A percentile compares a stretch with the other conserved stretches of the same genome.
phyloP scores from a whole-genome alignment of 805 yeast species.

The Starmerella kuoi region DNA sequence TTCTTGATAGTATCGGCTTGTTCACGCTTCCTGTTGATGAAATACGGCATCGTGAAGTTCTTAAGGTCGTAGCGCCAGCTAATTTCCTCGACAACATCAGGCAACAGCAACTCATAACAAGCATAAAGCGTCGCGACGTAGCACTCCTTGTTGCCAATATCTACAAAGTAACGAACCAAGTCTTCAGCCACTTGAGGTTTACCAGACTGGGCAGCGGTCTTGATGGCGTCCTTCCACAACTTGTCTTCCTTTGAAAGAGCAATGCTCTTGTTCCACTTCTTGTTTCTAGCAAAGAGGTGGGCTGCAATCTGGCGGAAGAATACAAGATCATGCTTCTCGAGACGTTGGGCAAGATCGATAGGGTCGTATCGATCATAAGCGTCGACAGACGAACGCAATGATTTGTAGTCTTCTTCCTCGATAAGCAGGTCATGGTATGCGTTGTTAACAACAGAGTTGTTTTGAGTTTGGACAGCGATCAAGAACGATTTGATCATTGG shows the following conservation, averaged over 20 bases:
- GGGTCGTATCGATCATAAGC: conserved; percentile 85
- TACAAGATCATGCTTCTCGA: conserved; percentile 80
- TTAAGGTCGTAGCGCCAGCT: conserved; percentile 80
- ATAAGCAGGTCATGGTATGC: conserved; percentile 92
- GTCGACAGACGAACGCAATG: conserved; percentile 77
- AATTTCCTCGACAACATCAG: conserved; percentile 76
- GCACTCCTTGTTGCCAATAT: conserved; percentile 92
- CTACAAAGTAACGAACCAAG: conserved; percentile 79
- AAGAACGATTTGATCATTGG: conserved; percentile 94
- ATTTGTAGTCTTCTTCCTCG: conserved; percentile 92
- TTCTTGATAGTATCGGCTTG: conserved; percentile 57
- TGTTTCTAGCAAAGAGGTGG: conserved; percentile 80
- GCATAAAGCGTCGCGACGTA: conserved; percentile 79
- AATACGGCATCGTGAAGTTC: conserved; percentile 85
- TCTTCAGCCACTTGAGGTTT: conserved; percentile 79
- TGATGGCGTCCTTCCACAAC: conserved; percentile 88
- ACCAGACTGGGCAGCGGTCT: conserved; percentile 75
- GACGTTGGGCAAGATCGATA: conserved; percentile 78
- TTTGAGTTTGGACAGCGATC: conserved; percentile 80
- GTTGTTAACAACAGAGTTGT: conserved; percentile 78
- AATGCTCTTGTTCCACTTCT: conserved; percentile 84
- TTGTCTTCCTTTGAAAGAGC: conserved; percentile 81
- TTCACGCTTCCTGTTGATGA: conserved; percentile 72
- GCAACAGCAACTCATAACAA: conserved; percentile 66
- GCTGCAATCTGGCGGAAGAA: conserved; percentile 97